Conservation (phyloP, 1,284 basidiomycete species). For the Marasmius tenuissimus region DNA sequence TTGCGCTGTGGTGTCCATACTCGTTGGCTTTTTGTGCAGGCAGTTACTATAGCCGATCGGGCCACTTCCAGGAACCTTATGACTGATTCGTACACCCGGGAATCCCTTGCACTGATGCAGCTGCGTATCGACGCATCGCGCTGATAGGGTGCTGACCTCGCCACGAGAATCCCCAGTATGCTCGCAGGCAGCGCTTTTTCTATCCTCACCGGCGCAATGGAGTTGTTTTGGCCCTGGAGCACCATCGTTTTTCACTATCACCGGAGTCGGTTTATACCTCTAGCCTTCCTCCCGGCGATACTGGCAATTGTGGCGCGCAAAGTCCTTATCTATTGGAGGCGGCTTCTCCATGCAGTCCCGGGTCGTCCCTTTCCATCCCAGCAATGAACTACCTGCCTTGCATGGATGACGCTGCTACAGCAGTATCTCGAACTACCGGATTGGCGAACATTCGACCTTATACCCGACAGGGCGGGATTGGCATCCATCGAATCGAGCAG, state of each 20-base stretch:
- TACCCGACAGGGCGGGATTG: no score
- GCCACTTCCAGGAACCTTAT: background rate
- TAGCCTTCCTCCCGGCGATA: background rate
- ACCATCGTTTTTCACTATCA: background rate
- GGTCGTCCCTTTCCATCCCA: background rate
- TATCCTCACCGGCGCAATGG: constrained; percentile 1
- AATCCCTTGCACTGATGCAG: background rate
- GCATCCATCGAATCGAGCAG: no score
- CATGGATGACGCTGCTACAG: background rate
- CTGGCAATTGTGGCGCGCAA: background rate
- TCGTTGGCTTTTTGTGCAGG: constrained; percentile 4
- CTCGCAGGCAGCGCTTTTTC: background rate
- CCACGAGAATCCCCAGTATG: background rate
- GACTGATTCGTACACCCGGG: background rate
- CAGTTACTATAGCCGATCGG: constrained; percentile 10
- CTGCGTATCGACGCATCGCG: background rate
- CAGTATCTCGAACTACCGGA: background rate
- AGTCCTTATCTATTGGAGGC: background rate
- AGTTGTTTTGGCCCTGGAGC: background rate
- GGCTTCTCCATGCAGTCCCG: background rate
- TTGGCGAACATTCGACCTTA: no score
- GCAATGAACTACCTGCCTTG: background rate
- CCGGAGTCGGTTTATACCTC: background rate
- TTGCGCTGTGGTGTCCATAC: background rate
- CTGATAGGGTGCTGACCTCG: background rate